phyloP scores from a whole-genome alignment of 805 yeast genomes.

The Citeromyces nyonsensis region DNA sequence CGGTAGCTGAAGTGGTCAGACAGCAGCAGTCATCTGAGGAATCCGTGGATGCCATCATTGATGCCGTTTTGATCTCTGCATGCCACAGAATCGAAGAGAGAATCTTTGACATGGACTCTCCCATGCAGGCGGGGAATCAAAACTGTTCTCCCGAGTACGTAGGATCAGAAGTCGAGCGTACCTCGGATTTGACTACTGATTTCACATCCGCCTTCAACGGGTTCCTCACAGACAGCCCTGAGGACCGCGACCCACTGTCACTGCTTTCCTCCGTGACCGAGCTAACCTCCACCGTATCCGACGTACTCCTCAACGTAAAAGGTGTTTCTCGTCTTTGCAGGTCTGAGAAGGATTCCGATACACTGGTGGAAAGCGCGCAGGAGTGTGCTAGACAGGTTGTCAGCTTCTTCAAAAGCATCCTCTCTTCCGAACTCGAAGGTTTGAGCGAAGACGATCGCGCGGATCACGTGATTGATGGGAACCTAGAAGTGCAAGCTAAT shows the following conservation, averaged over 20 bases:
- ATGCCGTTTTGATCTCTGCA: constrained; percentile 55
- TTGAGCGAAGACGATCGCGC: constrained; percentile 49
- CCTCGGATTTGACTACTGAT: constrained; percentile 58
- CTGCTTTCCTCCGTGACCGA: constrained; percentile 49
- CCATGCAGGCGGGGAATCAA: constrained; percentile 72
- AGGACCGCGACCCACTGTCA: constrained; percentile 37
- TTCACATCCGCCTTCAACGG: constrained; percentile 67
- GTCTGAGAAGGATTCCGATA: constrained; percentile 35
- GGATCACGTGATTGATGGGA: constrained; percentile 64
- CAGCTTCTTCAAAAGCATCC: constrained; percentile 41
- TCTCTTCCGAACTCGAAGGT: constrained; percentile 32
- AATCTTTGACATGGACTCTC: constrained; percentile 54
- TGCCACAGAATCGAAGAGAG: constrained; percentile 62
- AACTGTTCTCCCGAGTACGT: constrained; percentile 59
- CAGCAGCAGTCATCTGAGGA: constrained; percentile 34
- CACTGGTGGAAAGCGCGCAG: constrained; percentile 28
- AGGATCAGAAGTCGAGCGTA: constrained; percentile 53
- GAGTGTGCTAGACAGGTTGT: constrained; percentile 47
- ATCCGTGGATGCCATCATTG: constrained; percentile 48
- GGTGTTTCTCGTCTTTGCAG: constrained; percentile 47
- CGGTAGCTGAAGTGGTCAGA: constrained; percentile 42
- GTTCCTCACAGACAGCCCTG: constrained; percentile 62
- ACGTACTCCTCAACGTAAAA: constrained; percentile 49
- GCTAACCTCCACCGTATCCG: constrained; percentile 46
- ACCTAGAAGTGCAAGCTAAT: constrained; percentile 56